Base-by-base conservation (phyloP, 2,329 filamentous ascomycete genomes). In the Aureobasidium uvarum region DNA sequence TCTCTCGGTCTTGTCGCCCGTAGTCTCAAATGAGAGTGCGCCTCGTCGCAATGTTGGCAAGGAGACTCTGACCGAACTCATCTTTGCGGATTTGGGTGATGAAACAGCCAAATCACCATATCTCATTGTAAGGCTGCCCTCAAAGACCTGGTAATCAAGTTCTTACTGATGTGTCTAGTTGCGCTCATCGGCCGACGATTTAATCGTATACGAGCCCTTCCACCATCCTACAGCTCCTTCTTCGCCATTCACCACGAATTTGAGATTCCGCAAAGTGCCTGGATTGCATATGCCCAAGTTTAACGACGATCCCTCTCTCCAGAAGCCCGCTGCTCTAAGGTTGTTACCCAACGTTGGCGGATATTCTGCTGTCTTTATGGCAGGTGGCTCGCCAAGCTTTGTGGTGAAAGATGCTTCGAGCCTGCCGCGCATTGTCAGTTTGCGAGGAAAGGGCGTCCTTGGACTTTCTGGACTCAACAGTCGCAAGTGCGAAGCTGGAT, bases 171-270 rank as follows among this genome's bases (percentile, higher is more conserved):
- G 68, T 66, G 70, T 56, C 43, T 43, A 92, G 89, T 80, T 93
- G 33, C 90, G 94, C 59, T 91, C 91, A 56, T 83, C 85, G 11
- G 88, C 86, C 66, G 89, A 96, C 69, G 93, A 98, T 73, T 79
- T 98, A 39, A 89, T 89, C 13, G 84, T 98, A 52, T 99, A 98
- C 74, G 87, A 95, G 74, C 92, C 94, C 1, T 89, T 92, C 70
- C 82, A 85, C 48, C 74, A 79, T 79, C 67, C 77, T 73, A 45
- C 73, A 72, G 33, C 75, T 75, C 45, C 65, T 74, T 71, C 70
- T 77, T 46, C 50, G 33, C 76, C 81, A 6, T 83, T 88, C 69
- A 79, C 83, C 1, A 78, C 80, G 28, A 84, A 83, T 8, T 79
- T 97, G 13, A 85, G 87, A 64, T 96, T 96, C 76, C 82, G 89